These are phyloP conservation scores for Sugiyamaella boreocaroliniensis DNA, from an alignment of 805 yeast species.

Conservation along the genomic window DNA sequence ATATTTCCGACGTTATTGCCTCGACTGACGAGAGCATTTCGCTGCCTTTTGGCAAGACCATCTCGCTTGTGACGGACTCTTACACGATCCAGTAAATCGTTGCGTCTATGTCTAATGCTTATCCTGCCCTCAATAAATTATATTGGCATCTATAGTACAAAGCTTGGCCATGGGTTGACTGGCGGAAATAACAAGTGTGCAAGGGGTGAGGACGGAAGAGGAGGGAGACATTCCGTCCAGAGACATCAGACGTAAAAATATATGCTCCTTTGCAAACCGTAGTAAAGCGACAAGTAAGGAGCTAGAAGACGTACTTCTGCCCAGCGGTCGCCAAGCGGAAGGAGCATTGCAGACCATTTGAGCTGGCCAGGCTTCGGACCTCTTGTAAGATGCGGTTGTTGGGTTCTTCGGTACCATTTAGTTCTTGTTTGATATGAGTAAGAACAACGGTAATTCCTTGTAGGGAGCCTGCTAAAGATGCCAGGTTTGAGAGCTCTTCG, in stretches of 20 bases:
- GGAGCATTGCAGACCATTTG: conserved; percentile 8
- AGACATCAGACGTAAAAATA: too few relatives aligned
- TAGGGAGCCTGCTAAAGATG: conserved; percentile 28
- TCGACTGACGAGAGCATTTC: conserved; percentile 45
- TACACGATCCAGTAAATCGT: conserved; percentile 25
- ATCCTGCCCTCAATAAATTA: neutral
- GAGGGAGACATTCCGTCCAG: too few relatives aligned
- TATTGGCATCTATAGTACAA: neutral
- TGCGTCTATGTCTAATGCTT: neutral
- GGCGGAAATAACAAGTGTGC: too few relatives aligned
- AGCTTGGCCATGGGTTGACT: too few relatives aligned
- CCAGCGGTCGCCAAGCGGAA: conserved; percentile 11
- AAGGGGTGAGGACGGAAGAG: too few relatives aligned
- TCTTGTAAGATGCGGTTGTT: conserved; percentile 12
- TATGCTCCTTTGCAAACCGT: too few relatives aligned
- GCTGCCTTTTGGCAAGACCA: conserved; percentile 62
- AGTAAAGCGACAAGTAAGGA: too few relatives aligned
- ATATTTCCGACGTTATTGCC: conserved; percentile 51
- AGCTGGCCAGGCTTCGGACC: conserved; percentile 11
- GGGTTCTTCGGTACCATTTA: conserved; percentile 5
- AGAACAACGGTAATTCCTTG: conserved; percentile 43
- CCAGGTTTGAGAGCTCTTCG: conserved; percentile 40
- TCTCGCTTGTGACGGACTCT: conserved; percentile 31
- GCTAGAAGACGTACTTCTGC: neutral
- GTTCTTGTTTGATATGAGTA: conserved; percentile 41